phyloP scores from a whole-genome alignment of 805 yeast genomes.

The Wickerhamomyces chaumierensis region DNA sequence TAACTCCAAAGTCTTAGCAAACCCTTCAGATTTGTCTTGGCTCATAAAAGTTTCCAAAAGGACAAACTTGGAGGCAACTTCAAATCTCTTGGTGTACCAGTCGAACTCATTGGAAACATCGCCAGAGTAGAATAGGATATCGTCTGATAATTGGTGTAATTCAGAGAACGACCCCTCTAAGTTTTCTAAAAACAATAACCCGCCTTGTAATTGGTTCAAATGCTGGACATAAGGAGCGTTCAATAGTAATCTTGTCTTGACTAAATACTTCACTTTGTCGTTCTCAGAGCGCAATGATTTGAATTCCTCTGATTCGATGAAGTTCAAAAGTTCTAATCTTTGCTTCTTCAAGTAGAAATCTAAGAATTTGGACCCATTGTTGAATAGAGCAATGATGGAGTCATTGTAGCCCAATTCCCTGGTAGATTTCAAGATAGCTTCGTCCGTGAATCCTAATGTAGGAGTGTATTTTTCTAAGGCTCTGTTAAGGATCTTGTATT shows the following conservation, averaged over 20 bases:
- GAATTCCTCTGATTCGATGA: conserved; percentile 20
- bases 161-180: conserved; percentile 48
- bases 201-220: conserved; percentile 33
- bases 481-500: conserved; percentile 27
- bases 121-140: conserved; percentile 68
- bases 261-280: conserved; percentile 31
- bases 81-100: conserved; percentile 85
- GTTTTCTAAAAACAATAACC: conserved; percentile 56
- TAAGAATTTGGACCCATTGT: conserved; percentile 39
- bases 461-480: conserved; percentile 34
- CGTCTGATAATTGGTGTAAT: conserved; percentile 70
- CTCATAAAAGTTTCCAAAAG: conserved; percentile 73
- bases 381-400: conserved; percentile 30
- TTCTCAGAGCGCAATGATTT: conserved; percentile 23
- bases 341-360: conserved; percentile 43
- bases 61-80: conserved; percentile 59
- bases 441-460: conserved; percentile 35
- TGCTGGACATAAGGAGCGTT: conserved; percentile 26
- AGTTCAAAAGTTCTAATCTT: conserved; percentile 29
- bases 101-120: conserved; percentile 73
- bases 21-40: conserved; percentile 52
- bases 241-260: conserved; percentile 36
- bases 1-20: conserved; percentile 47
- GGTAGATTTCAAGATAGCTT: conserved; percentile 37
- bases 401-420: conserved; percentile 41